Evolutionary conservation across 192 early-diverging fungal genomes (phyloP), one percentile per base, ranked within the genome.

Genomic region (Umbelopsis sp.): DNA sequence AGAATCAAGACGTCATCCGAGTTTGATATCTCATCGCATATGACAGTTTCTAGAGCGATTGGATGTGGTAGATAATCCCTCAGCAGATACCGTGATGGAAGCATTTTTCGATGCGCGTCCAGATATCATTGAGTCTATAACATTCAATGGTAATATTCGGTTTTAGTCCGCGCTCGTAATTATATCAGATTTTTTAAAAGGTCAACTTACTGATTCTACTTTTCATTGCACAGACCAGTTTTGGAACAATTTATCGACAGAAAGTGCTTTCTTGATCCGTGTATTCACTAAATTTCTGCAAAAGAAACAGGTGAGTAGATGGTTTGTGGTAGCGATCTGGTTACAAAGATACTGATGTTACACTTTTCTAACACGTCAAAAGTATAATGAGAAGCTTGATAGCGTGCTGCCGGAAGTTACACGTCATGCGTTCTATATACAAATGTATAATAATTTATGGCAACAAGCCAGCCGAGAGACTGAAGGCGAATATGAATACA

Each of bases 1-100:
- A 4, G 27, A 30, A 30, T 2, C 47, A 4, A 30, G n/a, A 15
- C 22, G 5, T 23, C 27, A 22, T 3, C 18, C 33, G 11, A 9
- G 15, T 23, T n/a, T 1, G 22, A 9, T 68, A 27, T 27, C 11
- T 45, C 2, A 3, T 49, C 20, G 49, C 9, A 37, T 11, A 33
- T 49, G 22, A 16, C 37, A 78, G 75, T 86, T 94, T 64, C 78
- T 92, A 30, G 82, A 92, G 49, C 80, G 88, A 5, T 72, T 93
- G 47, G 92, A 93, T 72, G 91, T 94, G 1, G 84, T 92, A 65
- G 82, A 90, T 51, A 90, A 86, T 55, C 80, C 85, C 48, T 81
- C 84, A 3, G 88, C 90, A 0, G 85, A 86, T 55, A 83, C 86
- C 53, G 86, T 86, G 2, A 80, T 92, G 64, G 84, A 84, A 50